These are phyloP conservation scores for Aristolochia californica DNA, from an alignment of 164 flowering plant genomes.

Conservation along the genomic window DNA sequence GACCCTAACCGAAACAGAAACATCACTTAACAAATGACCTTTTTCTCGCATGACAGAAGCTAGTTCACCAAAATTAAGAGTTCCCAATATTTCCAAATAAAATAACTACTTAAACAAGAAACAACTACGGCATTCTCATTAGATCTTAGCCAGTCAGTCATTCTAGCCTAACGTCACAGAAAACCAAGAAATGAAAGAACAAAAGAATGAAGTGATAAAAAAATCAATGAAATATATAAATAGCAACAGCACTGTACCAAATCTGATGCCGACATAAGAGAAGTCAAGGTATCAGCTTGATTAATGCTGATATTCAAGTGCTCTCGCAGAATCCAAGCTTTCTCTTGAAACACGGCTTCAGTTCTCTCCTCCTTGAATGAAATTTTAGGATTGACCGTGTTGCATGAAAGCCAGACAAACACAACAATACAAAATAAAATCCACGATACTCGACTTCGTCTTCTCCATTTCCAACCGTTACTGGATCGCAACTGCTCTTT, in stretches of 20 bases:
- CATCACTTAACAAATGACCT: too few species aligned
- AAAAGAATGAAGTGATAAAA: not conserved
- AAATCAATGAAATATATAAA: constrained; percentile 4
- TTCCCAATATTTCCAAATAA: too few species aligned
- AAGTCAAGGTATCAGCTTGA: constrained; percentile 35
- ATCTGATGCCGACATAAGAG: constrained; percentile 34
- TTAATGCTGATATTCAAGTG: constrained; percentile 45
- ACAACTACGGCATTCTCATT: too few species aligned
- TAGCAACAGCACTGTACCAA: constrained; percentile 26
- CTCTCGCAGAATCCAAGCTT: constrained; percentile 23
- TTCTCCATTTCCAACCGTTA: constrained; percentile 31
- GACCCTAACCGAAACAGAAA: too few species aligned
- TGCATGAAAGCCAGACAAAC: constrained; percentile 23
- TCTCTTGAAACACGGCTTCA: constrained; percentile 15
- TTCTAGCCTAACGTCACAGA: too few species aligned
- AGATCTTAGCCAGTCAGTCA: too few species aligned
- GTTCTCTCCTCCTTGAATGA: constrained; percentile 12
- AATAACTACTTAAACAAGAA: too few species aligned
- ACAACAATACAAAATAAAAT: constrained; percentile 20
- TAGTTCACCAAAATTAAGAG: too few species aligned
- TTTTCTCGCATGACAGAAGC: too few species aligned
- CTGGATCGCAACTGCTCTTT: constrained; percentile 23
- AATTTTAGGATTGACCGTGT: constrained; percentile 9
- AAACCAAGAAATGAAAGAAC: too few species aligned
- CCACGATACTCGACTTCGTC: constrained; percentile 22